Evolutionary conservation across 208 protist species (phyloP).

Genomic region (Leishmania lainsoni): DNA sequence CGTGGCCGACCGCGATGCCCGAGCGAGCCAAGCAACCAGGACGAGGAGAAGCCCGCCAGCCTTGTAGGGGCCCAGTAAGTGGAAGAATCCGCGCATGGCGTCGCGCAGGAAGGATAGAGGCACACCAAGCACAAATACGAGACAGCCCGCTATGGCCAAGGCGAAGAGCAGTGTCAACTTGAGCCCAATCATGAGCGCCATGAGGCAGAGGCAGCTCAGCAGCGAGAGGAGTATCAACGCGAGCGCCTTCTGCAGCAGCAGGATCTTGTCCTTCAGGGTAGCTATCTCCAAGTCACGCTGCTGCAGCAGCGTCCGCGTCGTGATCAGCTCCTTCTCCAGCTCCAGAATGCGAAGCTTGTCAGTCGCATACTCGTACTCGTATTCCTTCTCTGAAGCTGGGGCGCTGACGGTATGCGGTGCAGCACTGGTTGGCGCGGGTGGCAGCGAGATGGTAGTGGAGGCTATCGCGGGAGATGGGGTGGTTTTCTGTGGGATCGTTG

Average conservation of each 20-base stretch:
- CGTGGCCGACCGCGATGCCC: constrained; percentile 13
- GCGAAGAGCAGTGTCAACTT: constrained; percentile 59
- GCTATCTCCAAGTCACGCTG: constrained; percentile 44
- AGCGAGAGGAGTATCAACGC: constrained; percentile 53
- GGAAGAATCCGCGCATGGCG: constrained; percentile 56
- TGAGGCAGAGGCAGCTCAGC: constrained; percentile 44
- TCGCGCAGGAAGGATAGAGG: constrained; percentile 52
- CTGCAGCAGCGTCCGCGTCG: constrained; percentile 23
- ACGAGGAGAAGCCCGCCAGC: constrained; percentile 34
- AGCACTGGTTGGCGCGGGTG: not conserved
- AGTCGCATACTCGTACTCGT: constrained; percentile 18
- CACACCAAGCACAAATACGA: constrained; percentile 50
- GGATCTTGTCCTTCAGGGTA: constrained; percentile 64
- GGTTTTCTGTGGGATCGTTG: not conserved
- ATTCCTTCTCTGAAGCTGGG: constrained; percentile 29
- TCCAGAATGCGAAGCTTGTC: constrained; percentile 17
- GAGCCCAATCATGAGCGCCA: constrained; percentile 59
- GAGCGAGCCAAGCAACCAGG: constrained; percentile 38
- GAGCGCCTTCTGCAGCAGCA: constrained; percentile 63
- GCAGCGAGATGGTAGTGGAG: not conserved
- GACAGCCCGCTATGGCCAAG: constrained; percentile 16
- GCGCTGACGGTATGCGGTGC: not conserved
- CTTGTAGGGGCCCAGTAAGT: constrained; percentile 59
- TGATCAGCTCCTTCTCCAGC: constrained; percentile 33
- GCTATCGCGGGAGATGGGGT: not conserved